Conservation (phyloP, 257 asterid genomes). For the Solanum commersonii region DNA sequence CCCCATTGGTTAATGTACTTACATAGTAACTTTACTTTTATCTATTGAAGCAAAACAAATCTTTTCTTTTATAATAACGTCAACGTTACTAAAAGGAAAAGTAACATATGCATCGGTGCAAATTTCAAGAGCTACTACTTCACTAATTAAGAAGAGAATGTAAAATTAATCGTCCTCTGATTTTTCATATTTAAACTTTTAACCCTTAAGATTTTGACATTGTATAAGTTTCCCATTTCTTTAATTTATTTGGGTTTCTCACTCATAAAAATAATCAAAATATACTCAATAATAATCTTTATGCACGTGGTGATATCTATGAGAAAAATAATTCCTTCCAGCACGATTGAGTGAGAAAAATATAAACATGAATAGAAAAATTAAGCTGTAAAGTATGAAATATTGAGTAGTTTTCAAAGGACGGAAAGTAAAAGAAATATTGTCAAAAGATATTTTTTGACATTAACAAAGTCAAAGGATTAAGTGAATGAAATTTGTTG, state of each 20-base stretch:
- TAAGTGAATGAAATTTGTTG: background rate
- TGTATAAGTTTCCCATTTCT: background rate
- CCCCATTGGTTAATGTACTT: background rate
- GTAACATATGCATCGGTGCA: conserved; percentile 24
- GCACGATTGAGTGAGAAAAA: background rate
- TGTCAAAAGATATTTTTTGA: background rate
- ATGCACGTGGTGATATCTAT: background rate
- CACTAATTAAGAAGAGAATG: background rate
- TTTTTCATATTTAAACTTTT: background rate
- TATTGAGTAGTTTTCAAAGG: background rate
- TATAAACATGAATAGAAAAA: background rate
- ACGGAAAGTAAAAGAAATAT: background rate
- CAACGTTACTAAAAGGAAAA: background rate
- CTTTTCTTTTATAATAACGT: background rate
- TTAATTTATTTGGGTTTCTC: background rate
- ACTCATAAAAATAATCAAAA: background rate
- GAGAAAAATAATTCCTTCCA: background rate
- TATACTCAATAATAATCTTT: background rate
- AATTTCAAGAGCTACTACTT: conserved; percentile 8
- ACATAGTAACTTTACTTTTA: background rate
- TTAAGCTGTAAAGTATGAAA: background rate
- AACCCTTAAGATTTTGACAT: background rate
- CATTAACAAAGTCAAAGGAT: background rate
- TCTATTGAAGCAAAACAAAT: background rate
- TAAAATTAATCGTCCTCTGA: background rate